phyloP scores from a whole-genome alignment of 768 basidiomycete species.

The Suillus hirtellus region DNA sequence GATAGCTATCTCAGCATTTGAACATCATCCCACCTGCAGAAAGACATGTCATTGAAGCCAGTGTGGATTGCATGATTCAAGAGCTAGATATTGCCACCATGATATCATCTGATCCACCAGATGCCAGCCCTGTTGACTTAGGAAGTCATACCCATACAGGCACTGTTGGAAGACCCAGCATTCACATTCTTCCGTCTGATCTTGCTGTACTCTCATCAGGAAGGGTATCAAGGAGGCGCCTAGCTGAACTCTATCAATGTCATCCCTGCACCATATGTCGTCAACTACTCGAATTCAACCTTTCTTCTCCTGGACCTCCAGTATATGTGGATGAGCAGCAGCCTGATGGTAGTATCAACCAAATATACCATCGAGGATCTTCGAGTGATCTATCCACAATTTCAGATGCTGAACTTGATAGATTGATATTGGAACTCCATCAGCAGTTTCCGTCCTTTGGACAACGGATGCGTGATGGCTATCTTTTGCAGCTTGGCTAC shows the following conservation, averaged over 20 bases:
- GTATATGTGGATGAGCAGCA: background rate
- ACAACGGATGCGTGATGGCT: background rate
- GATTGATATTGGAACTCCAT: background rate
- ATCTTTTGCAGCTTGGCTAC: constrained; percentile 1
- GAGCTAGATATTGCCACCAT: background rate
- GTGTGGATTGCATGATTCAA: background rate
- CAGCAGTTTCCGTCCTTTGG: background rate
- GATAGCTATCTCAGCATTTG: background rate
- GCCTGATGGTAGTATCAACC: background rate
- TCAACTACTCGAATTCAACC: background rate
- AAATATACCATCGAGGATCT: background rate
- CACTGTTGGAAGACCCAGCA: background rate
- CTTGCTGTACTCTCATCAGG: background rate
- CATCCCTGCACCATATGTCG: background rate
- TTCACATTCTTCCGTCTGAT: background rate
- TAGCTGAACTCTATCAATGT: background rate
- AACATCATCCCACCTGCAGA: background rate
- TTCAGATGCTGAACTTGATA: background rate
- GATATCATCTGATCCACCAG: background rate
- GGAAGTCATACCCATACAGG: background rate
- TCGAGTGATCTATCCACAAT: background rate
- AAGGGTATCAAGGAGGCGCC: background rate
- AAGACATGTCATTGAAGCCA: background rate
- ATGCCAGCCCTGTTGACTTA: background rate
- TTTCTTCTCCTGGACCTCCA: background rate